Conservation (phyloP, 441 rosid genomes). For the Erysimum cheiri region DNA sequence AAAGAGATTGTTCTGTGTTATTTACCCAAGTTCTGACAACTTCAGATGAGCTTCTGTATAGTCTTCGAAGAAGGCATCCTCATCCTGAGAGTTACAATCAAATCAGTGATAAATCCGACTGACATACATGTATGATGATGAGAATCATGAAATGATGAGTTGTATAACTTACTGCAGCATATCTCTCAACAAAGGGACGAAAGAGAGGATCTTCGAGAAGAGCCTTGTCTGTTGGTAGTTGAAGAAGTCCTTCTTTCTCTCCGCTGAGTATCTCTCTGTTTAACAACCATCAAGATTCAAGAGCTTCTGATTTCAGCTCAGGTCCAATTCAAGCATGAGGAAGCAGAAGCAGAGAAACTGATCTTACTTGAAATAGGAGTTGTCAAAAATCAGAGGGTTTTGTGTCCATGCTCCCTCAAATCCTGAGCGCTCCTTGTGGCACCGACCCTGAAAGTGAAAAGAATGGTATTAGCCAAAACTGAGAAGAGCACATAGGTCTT, state of each 20-base stretch:
- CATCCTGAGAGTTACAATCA: constrained; percentile 44
- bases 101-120: not conserved
- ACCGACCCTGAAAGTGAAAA: constrained; percentile 53
- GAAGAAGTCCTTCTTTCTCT: constrained; percentile 64
- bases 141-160: constrained; percentile 1
- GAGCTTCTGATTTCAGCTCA: not conserved
- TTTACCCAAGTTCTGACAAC: constrained; percentile 66
- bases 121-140: not conserved
- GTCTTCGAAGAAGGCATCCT: constrained; percentile 60
- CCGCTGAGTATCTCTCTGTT: constrained; percentile 60
- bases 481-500: constrained; percentile 10
- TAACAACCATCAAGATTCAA: not conserved
- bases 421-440: constrained; percentile 73
- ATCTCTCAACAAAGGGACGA: constrained; percentile 56
- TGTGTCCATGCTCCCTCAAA: constrained; percentile 69
- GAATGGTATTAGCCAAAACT: constrained; percentile 1
- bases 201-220: constrained; percentile 57
- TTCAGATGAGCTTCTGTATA: constrained; percentile 61
- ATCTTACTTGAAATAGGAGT: constrained; percentile 61
- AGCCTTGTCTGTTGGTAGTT: constrained; percentile 62
- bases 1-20: not conserved
- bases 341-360: constrained; percentile 4
- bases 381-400: constrained; percentile 65
- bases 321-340: not conserved
- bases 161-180: constrained; percentile 53